Evolutionary conservation across 768 basidiomycete genomes (phyloP).

Genomic region (Calvatia gigantea): DNA sequence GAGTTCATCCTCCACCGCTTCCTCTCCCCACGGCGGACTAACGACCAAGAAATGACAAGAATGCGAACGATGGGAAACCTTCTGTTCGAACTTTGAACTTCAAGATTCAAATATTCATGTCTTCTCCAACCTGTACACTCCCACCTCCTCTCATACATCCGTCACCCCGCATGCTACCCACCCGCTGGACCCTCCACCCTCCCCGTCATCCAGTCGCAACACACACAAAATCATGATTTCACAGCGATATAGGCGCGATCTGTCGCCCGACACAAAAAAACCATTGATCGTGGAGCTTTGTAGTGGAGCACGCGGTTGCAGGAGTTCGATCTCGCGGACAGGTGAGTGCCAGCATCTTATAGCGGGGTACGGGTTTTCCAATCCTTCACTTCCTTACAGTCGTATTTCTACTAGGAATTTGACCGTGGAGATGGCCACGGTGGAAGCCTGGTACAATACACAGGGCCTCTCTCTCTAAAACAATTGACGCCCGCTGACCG

Average conservation of each 20-base stretch:
- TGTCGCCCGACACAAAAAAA: background rate
- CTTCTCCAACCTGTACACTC: background rate
- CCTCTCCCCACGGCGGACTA: background rate
- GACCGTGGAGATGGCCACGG: too few relatives aligned
- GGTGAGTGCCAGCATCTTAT: background rate
- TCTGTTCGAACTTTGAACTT: slow-evolving; percentile 7
- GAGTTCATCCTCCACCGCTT: slow-evolving; percentile 3
- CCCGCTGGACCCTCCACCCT: background rate
- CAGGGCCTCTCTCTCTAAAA: too few relatives aligned
- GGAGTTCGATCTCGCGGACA: background rate
- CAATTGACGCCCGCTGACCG: too few relatives aligned
- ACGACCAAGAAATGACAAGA: too few relatives aligned
- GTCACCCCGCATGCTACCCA: slow-evolving; percentile 3
- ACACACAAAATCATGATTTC: slow-evolving; percentile 3
- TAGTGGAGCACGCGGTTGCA: background rate
- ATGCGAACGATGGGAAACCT: too few relatives aligned
- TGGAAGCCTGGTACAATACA: too few relatives aligned
- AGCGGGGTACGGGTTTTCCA: too few relatives aligned
- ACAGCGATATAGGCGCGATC: slow-evolving; percentile 5
- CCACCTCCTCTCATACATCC: slow-evolving; percentile 7
- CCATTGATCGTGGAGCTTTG: background rate
- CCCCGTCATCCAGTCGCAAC: background rate
- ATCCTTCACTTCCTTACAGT: too few relatives aligned
- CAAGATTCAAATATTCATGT: too few relatives aligned
- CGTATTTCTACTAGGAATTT: too few relatives aligned